These are phyloP conservation scores for Sonneratia caseolaris DNA, from an alignment of 345 rosid species.

Conservation along the genomic window DNA sequence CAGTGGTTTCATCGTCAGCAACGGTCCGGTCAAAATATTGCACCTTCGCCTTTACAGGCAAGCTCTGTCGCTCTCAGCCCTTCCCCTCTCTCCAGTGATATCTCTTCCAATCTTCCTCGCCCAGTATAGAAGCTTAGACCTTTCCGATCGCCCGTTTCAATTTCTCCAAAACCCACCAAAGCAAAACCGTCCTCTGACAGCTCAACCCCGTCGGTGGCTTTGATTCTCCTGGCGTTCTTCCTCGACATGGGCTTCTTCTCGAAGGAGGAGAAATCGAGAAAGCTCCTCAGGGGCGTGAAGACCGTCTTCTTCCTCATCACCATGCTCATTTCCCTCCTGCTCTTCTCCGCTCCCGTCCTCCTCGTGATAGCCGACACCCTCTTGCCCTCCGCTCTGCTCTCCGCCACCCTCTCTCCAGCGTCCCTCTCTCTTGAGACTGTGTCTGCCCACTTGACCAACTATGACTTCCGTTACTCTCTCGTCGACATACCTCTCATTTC, in stretches of 20 bases:
- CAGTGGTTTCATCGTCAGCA: neutral
- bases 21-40: conserved; percentile 28
- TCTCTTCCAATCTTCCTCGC: neutral
- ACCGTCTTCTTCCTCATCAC: conserved; percentile 63
- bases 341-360: conserved; percentile 78
- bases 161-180: conserved; percentile 1
- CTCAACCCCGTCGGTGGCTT: neutral
- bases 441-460: conserved; percentile 29
- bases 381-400: conserved; percentile 71
- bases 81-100: neutral
- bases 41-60: conserved; percentile 9
- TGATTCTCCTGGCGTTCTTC: no score
- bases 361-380: conserved; percentile 69
- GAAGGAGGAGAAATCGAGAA: conserved; percentile 51
- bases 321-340: conserved; percentile 63
- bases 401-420: conserved; percentile 40
- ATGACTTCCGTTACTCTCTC: conserved; percentile 68
- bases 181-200: neutral
- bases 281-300: conserved; percentile 48
- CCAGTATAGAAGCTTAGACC: neutral
- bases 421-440: conserved; percentile 14
- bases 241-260: conserved; percentile 38
- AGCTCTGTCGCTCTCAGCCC: no score
- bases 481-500: conserved; percentile 76
- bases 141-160: neutral